Percentiles rank a stretch among this genome's conserved stretches.
phyloP scores from a whole-genome alignment of 1,284 basidiomycete genomes.

The Hemileccinum hortonii region DNA sequence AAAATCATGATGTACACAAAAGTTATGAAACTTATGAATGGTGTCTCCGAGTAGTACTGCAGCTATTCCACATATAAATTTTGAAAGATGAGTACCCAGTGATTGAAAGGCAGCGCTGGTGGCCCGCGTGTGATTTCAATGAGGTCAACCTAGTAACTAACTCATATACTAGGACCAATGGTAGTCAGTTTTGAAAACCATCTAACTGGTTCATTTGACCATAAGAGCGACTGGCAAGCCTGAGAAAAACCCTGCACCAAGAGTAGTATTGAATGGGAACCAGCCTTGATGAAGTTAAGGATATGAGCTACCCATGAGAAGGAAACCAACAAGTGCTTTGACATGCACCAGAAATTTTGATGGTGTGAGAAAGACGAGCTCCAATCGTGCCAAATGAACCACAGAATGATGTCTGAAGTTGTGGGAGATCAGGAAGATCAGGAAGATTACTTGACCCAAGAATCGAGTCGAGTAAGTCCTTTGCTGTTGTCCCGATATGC shows the following conservation, averaged over 20 bases:
- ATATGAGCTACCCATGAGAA: constrained; percentile 16
- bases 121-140: too few relatives aligned
- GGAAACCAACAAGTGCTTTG: constrained; percentile 16
- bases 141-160: too few relatives aligned
- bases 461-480: constrained; percentile 33
- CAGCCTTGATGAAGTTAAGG: neutral
- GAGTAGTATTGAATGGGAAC: neutral
- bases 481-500: constrained; percentile 22
- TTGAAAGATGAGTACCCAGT: too few relatives aligned
- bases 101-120: too few relatives aligned
- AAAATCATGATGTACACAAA: too few relatives aligned
- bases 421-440: constrained; percentile 3
- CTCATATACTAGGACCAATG: too few relatives aligned
- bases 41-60: too few relatives aligned
- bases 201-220: neutral
- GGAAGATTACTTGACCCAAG: constrained; percentile 13
- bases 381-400: constrained; percentile 27
- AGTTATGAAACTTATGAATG: too few relatives aligned
- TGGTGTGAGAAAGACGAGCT: constrained; percentile 20
- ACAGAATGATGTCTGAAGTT: constrained; percentile 22
- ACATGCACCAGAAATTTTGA: constrained; percentile 19
- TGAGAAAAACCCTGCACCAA: neutral
- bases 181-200: neutral
- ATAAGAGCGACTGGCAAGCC: neutral
- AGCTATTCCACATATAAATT: too few relatives aligned